Evolutionary conservation across 768 basidiomycete species (phyloP).

Genomic region (Tephrocybe sp.): DNA sequence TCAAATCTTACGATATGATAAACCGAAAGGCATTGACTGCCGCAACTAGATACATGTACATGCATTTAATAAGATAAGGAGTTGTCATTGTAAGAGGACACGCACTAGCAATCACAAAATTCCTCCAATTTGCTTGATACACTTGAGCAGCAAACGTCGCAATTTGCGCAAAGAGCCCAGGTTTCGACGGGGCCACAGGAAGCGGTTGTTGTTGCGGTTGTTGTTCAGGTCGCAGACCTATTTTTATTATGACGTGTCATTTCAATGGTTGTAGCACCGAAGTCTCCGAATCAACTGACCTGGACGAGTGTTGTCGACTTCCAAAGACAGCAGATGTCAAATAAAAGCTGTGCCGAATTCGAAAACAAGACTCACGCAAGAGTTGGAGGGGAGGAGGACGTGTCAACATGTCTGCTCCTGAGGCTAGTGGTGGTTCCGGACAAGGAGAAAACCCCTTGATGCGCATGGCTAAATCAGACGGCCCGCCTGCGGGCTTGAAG

Average conservation of each 20-base stretch:
- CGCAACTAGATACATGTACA: conserved; percentile 26
- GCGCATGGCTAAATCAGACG: conserved; percentile 6
- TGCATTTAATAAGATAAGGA: not conserved
- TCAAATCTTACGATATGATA: conserved; percentile 34
- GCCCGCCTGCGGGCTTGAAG: not conserved
- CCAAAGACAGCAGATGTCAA: not conserved
- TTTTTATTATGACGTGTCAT: not conserved
- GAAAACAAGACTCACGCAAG: conserved; percentile 30
- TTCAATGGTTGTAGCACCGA: not conserved
- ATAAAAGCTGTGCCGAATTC: not conserved
- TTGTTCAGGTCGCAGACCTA: conserved; percentile 9
- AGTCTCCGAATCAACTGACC: conserved; percentile 6
- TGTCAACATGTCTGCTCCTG: conserved; percentile 32
- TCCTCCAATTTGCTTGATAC: conserved; percentile 41
- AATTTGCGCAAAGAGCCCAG: conserved; percentile 17
- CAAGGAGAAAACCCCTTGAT: conserved; percentile 23
- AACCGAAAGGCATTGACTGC: conserved; percentile 38
- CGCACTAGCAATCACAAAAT: conserved; percentile 36
- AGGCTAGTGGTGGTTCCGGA: conserved; percentile 40
- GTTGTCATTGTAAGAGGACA: conserved; percentile 3
- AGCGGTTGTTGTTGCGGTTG: not conserved
- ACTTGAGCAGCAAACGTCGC: conserved; percentile 32
- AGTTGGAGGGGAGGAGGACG: conserved; percentile 43
- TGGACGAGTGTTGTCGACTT: conserved; percentile 36
- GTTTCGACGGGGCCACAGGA: not conserved